phyloP scores from a whole-genome alignment of 2,329 filamentous ascomycete species.

The Stachybotrys echinatus region DNA sequence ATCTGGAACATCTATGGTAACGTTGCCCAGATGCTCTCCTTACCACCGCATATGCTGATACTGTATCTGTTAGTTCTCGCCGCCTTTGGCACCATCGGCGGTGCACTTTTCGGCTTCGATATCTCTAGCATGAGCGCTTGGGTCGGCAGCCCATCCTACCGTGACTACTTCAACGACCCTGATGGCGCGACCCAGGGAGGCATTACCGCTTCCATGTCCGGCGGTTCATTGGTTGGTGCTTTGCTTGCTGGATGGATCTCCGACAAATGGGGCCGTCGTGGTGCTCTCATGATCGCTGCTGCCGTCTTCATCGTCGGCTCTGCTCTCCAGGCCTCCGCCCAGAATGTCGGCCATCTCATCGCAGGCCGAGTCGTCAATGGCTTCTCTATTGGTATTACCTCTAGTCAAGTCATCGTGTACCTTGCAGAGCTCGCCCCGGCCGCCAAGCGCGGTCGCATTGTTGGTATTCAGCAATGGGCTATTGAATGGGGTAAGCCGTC shows the following conservation, averaged over 20 bases:
- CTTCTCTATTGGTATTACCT: constrained; percentile 60
- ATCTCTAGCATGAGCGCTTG: constrained; percentile 55
- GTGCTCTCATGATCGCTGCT: constrained; percentile 38
- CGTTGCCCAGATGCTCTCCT: not conserved
- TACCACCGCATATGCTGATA: constrained; percentile 7
- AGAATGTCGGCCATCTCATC: constrained; percentile 50
- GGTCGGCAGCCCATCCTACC: constrained; percentile 45
- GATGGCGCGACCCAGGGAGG: constrained; percentile 39
- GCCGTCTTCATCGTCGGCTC: constrained; percentile 52
- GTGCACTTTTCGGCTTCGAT: constrained; percentile 48
- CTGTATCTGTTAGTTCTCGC: constrained; percentile 21
- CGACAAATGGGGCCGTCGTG: constrained; percentile 38
- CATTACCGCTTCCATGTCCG: constrained; percentile 44
- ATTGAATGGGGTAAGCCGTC: constrained; percentile 50
- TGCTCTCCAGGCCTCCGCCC: constrained; percentile 52
- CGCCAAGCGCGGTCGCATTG: constrained; percentile 54
- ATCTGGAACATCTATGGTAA: constrained; percentile 32
- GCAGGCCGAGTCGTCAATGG: constrained; percentile 57
- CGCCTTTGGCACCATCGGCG: constrained; percentile 34
- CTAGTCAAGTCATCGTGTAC: constrained; percentile 63
- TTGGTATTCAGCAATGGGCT: constrained; percentile 68
- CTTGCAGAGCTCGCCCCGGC: constrained; percentile 60
- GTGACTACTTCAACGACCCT: constrained; percentile 45
- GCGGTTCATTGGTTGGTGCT: constrained; percentile 42
- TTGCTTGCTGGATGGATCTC: constrained; percentile 38